Evolutionary conservation across 1,139 yeast species (phyloP), one percentile per base, ranked within the genome.

Genomic region (Keqinozyma sinolaborantium): DNA sequence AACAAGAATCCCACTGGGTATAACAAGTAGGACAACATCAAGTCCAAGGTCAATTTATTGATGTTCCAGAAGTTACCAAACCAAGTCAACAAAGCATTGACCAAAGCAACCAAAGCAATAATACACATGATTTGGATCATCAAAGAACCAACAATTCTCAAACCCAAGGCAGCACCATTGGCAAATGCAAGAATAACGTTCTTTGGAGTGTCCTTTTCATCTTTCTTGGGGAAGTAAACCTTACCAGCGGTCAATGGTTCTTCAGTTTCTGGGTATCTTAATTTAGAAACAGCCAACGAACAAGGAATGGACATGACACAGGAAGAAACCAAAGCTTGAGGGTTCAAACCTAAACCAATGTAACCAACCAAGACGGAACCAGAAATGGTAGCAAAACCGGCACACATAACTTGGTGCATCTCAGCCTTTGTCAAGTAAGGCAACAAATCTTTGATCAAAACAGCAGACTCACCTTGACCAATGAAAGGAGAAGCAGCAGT

Each of bases 241-340:
- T 58, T 60, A 29, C 81, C 79, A 34, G 66, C 55, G 15, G 83
- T 70, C 26, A 77, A 46, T 2, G 83, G 69, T 38, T 61, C 68
- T 44, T 79, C 83, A 13, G 75, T 68, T 50, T 79, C 85, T 11
- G 85, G 85, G 44, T 59, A 64, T 53, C 84, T 68, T 43, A 79
- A 62, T 50, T 78, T 78, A 12, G 84, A 76, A 16, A 77, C 73
- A 7, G 83, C 82, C 39, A 79, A 60, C 7, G 83, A 73, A 19
- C 82, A 81, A 5, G 85, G 85, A 50, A 79, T 78, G 2, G 83
- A 77, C 85, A 79, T 79, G 38, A 79, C 81, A 65, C 84, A 79
- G 16, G 83, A 74, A 14, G 82, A 73, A 16, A 79, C 77, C 46
- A 79, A 63, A 5, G 83, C 83, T 50, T 77, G 82, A 2, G 84